Evolutionary conservation across 352 stramenopile genomes (phyloP).

Genomic region (Pythium dissotocum): DNA sequence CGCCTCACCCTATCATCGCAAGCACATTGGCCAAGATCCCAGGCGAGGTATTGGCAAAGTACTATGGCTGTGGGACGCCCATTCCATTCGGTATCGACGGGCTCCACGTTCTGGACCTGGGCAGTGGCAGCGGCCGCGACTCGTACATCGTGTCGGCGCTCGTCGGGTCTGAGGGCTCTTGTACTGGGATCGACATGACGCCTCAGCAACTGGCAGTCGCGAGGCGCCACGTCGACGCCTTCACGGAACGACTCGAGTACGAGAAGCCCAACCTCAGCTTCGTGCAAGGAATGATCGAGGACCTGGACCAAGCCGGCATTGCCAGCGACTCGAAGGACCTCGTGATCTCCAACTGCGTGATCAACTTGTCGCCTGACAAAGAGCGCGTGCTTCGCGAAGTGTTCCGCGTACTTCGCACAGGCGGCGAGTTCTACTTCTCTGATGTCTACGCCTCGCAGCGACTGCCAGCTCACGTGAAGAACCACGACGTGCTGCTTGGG

Average conservation of each 20-base stretch:
- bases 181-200: slow-evolving; percentile 92
- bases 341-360: slow-evolving; percentile 91
- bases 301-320: slow-evolving; percentile 68
- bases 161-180: slow-evolving; percentile 63
- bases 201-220: slow-evolving; percentile 78
- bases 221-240: slow-evolving; percentile 54
- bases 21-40: slow-evolving; percentile 64
- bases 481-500: slow-evolving; percentile 80
- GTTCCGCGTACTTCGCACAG: slow-evolving; percentile 71
- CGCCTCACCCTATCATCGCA: slow-evolving; percentile 35
- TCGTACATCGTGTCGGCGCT: slow-evolving; percentile 83
- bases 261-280: slow-evolving; percentile 77
- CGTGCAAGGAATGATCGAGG: slow-evolving; percentile 82
- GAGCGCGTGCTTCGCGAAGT: slow-evolving; percentile 79
- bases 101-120: slow-evolving; percentile 79
- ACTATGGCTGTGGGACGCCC: slow-evolving; percentile 81
- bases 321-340: slow-evolving; percentile 77
- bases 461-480: slow-evolving; percentile 53
- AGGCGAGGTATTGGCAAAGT: slow-evolving; percentile 58
- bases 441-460: slow-evolving; percentile 87
- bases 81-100: slow-evolving; percentile 57
- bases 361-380: slow-evolving; percentile 91
- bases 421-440: slow-evolving; percentile 91
- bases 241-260: slow-evolving; percentile 76
- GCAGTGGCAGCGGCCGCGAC: slow-evolving; percentile 87